Conservation (phyloP, 208 protist genomes). For the Acanthamoeba culbertsoni region DNA sequence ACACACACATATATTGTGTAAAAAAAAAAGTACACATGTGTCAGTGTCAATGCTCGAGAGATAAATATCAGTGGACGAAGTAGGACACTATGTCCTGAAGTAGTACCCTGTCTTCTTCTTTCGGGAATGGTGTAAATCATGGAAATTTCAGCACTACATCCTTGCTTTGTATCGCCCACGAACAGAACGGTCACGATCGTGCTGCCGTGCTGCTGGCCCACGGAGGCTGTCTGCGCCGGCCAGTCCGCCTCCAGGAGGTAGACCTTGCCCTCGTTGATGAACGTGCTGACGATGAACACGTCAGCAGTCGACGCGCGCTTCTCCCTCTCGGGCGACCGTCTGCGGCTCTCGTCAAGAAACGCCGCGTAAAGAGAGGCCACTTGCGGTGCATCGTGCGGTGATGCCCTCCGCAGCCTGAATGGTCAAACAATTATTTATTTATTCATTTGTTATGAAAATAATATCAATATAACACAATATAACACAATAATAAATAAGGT, state of each 20-base stretch:
- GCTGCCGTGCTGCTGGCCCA: background rate
- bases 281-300: constrained; percentile 15
- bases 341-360: background rate
- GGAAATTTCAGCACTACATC: background rate
- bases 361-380: background rate
- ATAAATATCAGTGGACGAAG: no score
- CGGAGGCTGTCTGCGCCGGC: no score
- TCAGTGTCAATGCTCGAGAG: no score
- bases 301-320: background rate
- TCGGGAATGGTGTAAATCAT: background rate
- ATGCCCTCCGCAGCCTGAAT: background rate
- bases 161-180: background rate
- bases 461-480: no score
- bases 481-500: no score
- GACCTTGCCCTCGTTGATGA: background rate
- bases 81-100: no score
- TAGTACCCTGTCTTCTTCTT: background rate
- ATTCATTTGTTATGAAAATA: background rate
- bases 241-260: background rate
- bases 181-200: background rate
- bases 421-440: background rate
- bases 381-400: background rate
- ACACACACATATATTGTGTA: no score
- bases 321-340: background rate
- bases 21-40: no score